phyloP scores from a whole-genome alignment of 192 early-diverging fungal species.

The Coemansia sp. region DNA sequence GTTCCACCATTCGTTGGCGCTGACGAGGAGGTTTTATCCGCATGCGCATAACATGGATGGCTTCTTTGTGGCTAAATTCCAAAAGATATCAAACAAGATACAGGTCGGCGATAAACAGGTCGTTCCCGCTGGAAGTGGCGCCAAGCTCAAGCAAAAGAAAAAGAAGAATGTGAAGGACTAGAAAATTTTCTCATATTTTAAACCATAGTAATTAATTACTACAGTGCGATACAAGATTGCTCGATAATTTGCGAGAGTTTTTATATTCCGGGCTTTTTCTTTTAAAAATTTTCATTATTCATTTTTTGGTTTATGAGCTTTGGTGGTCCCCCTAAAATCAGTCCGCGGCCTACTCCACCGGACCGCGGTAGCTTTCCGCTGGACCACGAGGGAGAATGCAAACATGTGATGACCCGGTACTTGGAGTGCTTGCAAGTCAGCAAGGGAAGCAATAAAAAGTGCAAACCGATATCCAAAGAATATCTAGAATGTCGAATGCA shows the following conservation, averaged over 20 bases:
- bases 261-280: neutral
- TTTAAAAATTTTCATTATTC: conserved; percentile 1
- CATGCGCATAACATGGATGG: conserved; percentile 99
- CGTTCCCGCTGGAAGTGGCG: conserved; percentile 50
- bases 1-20: conserved; percentile 82
- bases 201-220: too few species aligned
- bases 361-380: conserved; percentile 90
- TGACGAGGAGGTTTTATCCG: conserved; percentile 93
- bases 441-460: conserved; percentile 70
- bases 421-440: conserved; percentile 76
- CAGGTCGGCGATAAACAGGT: conserved; percentile 27
- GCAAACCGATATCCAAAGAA: conserved; percentile 71
- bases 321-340: conserved; percentile 70
- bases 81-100: conserved; percentile 89
- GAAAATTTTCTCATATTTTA: conserved; percentile 3
- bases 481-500: conserved; percentile 95
- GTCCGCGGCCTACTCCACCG: conserved; percentile 72
- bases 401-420: conserved; percentile 76
- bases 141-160: conserved; percentile 46
- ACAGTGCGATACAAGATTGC: too few species aligned
- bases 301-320: conserved; percentile 62
- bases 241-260: neutral
- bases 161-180: conserved; percentile 29
- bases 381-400: conserved; percentile 88
- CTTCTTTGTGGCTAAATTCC: conserved; percentile 98